Evolutionary conservation across 192 early-diverging fungal genomes (phyloP), one percentile per base, ranked within the genome.

Genomic region (Coemansia sp.): DNA sequence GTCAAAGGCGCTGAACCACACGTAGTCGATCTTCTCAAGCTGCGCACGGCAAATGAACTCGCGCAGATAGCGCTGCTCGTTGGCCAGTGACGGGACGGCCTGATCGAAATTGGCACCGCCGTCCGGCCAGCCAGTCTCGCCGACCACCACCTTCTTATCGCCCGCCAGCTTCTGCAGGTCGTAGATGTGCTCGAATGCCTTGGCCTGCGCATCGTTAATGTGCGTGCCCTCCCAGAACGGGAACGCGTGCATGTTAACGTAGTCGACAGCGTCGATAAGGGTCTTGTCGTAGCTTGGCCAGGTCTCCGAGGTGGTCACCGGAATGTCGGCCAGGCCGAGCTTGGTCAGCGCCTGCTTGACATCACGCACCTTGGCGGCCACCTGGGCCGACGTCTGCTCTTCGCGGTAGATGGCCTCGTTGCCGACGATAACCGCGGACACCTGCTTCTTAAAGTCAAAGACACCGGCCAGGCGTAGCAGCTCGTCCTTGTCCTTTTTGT

Each of bases 71-170:
- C 44, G 75, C 64, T 87, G 80, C 44, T 84, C 58, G 67, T 87
- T 85, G 15, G 62, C 52, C 0, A 80, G 44, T 5, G 79, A 79
- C 2, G 85, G 81, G 6, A 79, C 80, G n/a, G 81, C 75, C 9
- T 53, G 41, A 2, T 71, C 68, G 51, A 62, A 70, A 41, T 75
- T 56, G 35, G 53, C 53, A 19, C 80, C 72, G 8, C 60, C 70
- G 38, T 75, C 81, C 26, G 85, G 85, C 85, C 85, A 87, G 65
- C 85, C 85, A 19, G 84, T 78, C 65, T 87, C 85, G n/a, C 83
- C 83, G 25, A 85, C 78, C 30, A 80, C 69, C 5, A 83, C 75
- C 3, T 72, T 65, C 53, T 84, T 85, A 15, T 50, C 50, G 2
- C 55, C 70, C 2, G 84, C 82, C 2, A 72, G 47, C 9, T 48